Percentiles rank a stretch among this genome's conserved stretches.
phyloP scores from a whole-genome alignment of 2,329 filamentous ascomycete species.

The Metarhizium robertsii region DNA sequence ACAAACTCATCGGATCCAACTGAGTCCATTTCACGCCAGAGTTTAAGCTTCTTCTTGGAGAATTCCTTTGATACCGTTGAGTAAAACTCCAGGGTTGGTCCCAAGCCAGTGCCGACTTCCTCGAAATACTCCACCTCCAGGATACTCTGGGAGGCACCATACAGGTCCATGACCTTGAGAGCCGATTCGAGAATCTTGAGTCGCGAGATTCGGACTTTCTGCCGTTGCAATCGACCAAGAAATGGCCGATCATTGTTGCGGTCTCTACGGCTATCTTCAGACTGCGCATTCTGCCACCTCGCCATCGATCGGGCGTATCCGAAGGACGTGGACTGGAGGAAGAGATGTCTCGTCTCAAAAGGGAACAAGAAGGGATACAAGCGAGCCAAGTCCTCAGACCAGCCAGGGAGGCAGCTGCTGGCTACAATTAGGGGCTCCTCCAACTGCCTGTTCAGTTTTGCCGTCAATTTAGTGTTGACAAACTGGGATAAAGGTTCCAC shows the following conservation, averaged over 20 bases:
- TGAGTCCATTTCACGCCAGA: constrained; percentile 89
- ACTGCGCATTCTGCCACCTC: constrained; percentile 89
- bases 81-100: constrained; percentile 95
- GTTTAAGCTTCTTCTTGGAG: constrained; percentile 90
- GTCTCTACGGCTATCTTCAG: constrained; percentile 67
- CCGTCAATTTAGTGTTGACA: constrained; percentile 96
- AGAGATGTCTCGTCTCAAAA: constrained; percentile 93
- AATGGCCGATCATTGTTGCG: constrained; percentile 86
- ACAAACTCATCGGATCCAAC: constrained; percentile 69
- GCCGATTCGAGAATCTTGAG: constrained; percentile 94
- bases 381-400: constrained; percentile 91
- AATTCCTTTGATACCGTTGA: constrained; percentile 96
- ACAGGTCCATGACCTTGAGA: constrained; percentile 97
- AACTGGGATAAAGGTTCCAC: constrained; percentile 85
- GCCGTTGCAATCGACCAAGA: constrained; percentile 81
- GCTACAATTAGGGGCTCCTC: constrained; percentile 96
- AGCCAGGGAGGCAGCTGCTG: constrained; percentile 88
- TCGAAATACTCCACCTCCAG: constrained; percentile 98
- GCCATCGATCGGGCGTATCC: constrained; percentile 97
- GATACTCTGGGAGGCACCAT: constrained; percentile 92
- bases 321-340: constrained; percentile 95
- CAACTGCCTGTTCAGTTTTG: constrained; percentile 91
- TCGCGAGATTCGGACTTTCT: constrained; percentile 95
- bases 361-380: constrained; percentile 96
- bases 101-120: constrained; percentile 91